Conservation (phyloP, 495 filamentous ascomycete genomes). For the Trichoderma erinaceum region DNA sequence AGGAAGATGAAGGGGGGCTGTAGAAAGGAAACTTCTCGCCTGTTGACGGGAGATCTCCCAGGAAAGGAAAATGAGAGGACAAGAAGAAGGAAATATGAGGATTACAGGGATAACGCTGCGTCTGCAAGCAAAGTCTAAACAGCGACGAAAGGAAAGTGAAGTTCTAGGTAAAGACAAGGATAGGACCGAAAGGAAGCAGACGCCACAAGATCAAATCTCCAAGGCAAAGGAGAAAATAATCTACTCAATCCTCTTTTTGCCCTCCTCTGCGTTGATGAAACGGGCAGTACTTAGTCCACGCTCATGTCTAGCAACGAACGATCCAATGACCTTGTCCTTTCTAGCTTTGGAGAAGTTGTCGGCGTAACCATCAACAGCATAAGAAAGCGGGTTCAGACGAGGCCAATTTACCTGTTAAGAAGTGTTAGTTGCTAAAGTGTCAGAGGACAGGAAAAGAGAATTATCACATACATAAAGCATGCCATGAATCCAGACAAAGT, state of each 20-base stretch:
- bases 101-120: constrained; percentile 5
- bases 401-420: constrained; percentile 84
- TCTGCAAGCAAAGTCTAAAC: constrained; percentile 15
- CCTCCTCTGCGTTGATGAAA: constrained; percentile 80
- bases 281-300: constrained; percentile 70
- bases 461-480: constrained; percentile 74
- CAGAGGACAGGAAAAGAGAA: not conserved
- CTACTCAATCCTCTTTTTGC: constrained; percentile 92
- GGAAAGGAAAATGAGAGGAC: not conserved
- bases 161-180: not conserved
- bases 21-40: not conserved
- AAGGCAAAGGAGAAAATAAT: not conserved
- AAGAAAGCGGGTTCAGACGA: constrained; percentile 80
- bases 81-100: not conserved
- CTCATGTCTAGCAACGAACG: constrained; percentile 65
- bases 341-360: constrained; percentile 73
- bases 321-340: constrained; percentile 70
- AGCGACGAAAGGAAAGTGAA: constrained; percentile 4
- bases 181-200: not conserved
- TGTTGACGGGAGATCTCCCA: not conserved
- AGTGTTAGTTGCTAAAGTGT: not conserved
- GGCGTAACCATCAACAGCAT: constrained; percentile 79
- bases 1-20: not conserved
- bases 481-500: constrained; percentile 74
- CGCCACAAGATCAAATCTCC: not conserved